Evolutionary conservation across 2,329 filamentous ascomycete genomes (phyloP).

Genomic region (Colletotrichum sublineola): DNA sequence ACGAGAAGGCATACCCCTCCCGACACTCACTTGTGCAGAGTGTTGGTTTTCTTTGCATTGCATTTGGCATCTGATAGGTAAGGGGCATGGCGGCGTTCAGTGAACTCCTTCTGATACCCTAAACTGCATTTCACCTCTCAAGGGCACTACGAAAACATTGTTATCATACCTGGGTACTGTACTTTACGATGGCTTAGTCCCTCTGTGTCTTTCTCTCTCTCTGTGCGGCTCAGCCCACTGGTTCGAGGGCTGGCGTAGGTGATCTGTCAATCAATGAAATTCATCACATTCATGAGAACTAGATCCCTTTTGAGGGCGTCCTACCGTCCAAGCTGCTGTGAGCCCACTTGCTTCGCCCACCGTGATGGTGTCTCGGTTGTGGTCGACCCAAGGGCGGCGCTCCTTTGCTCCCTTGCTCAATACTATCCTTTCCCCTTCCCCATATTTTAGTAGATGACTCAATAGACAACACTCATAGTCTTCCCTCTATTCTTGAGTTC

Average conservation of each 20-base stretch:
- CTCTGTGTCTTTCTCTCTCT: neutral
- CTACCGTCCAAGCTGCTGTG: neutral
- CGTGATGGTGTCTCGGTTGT: conserved; percentile 19
- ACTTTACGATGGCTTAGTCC: conserved; percentile 9
- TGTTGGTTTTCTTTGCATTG: conserved; percentile 29
- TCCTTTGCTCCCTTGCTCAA: conserved; percentile 21
- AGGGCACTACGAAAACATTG: conserved; percentile 31
- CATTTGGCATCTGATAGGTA: conserved; percentile 34
- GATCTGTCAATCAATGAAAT: conserved; percentile 17
- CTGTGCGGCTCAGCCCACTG: neutral
- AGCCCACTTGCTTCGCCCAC: conserved; percentile 1
- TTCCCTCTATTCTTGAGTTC: conserved; percentile 24
- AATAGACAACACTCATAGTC: conserved; percentile 21
- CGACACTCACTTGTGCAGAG: conserved; percentile 21
- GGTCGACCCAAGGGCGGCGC: conserved; percentile 12
- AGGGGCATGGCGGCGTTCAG: conserved; percentile 40
- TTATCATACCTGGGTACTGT: conserved; percentile 30
- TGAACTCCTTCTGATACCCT: conserved; percentile 42
- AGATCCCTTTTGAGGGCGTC: neutral
- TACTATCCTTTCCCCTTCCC: conserved; percentile 5
- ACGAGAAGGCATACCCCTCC: neutral
- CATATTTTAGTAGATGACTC: neutral
- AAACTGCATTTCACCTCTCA: conserved; percentile 39
- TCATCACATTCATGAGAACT: conserved; percentile 12
- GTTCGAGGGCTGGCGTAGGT: conserved; percentile 9